Conservation (phyloP, 164 flowering plant species). For the Tinospora cordifolia region DNA sequence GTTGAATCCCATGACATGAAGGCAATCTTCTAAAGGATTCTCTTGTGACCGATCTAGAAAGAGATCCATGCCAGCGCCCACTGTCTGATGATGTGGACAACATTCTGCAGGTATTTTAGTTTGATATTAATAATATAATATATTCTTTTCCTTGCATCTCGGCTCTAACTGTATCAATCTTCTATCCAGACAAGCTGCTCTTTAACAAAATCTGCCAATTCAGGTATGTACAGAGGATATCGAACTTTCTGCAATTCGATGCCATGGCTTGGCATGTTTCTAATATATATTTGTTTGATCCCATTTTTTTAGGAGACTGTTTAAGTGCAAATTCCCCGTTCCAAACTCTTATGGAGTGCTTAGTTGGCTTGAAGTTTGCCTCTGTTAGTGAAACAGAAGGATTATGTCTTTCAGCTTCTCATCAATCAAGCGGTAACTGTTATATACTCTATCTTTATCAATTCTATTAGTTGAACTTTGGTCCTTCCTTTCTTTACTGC, state of each 20-base stretch:
- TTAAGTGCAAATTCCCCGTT: conserved; percentile 32
- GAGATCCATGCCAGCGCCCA: conserved; percentile 8
- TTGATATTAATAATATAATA: not conserved
- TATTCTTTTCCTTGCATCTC: not conserved
- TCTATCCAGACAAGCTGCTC: conserved; percentile 11
- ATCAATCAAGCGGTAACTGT: conserved; percentile 67
- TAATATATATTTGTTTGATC: not conserved
- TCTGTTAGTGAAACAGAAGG: conserved; percentile 28
- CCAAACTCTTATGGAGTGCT: conserved; percentile 50
- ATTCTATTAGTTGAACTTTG: not conserved
- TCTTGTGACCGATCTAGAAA: conserved; percentile 14
- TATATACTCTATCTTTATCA: not conserved
- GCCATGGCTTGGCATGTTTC: not conserved
- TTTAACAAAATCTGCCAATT: conserved; percentile 5
- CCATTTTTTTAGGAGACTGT: conserved; percentile 30
- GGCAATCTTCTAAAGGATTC: conserved; percentile 16
- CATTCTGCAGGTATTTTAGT: conserved; percentile 27
- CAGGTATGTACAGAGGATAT: conserved; percentile 4
- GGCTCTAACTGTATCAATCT: conserved; percentile 19
- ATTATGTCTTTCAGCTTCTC: conserved; percentile 41
- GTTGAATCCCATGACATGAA: conserved; percentile 18
- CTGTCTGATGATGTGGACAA: conserved; percentile 9
- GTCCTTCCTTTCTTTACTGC: not conserved
- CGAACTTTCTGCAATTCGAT: conserved; percentile 10
- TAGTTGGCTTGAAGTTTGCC: conserved; percentile 64